Base-by-base conservation (phyloP, 306 rosid genomes). In the Geum urbanum region DNA sequence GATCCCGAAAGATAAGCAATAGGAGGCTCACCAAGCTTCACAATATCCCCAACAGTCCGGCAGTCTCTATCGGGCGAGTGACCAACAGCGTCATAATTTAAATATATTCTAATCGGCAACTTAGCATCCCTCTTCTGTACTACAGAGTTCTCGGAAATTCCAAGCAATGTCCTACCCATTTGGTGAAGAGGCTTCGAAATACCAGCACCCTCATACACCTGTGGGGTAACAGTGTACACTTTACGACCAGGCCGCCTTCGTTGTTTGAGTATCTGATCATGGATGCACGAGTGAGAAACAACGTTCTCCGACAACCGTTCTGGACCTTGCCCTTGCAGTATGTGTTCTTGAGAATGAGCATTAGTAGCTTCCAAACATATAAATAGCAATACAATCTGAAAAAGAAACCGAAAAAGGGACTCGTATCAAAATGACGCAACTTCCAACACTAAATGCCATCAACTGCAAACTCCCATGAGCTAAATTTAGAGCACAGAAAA, bases 61-160 rank as follows among this genome's bases (percentile, higher is more conserved):
- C 98, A 92, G 72, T 92, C 98, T 78, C 98, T 85, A 54, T 92
- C 98, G 13, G 89, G 80, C 2, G 97, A 92, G 78, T 92, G 98
- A 76, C 98, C 98, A 67, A 92, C 98, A 19, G 97, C 98, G 78
- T 90, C 98, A 76, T 92, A 92, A 84, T 92, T 92, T 65, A 92
- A 84, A 88, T 86, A 92, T 72, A 92, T 92, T 80, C 98, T 88
- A 63, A 92, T 92, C 22, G 98, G 96, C 67, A 80, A 77, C 72
- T 88, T 92, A 14, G 66, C 88, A 79, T 86, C 88, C 73, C 82
- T 87, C 74, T 79, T 83, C 66, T 72, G 68, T 56, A 53, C 80
- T 13, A n/a, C n/a, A n/a, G 79, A 63, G n/a, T 71, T 51, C 75
- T 83, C 61, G 5, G 88, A 74, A 62, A 79, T 63, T 41, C 86